Conservation (phyloP, 257 asterid genomes). For the Capsicum baccatum region DNA sequence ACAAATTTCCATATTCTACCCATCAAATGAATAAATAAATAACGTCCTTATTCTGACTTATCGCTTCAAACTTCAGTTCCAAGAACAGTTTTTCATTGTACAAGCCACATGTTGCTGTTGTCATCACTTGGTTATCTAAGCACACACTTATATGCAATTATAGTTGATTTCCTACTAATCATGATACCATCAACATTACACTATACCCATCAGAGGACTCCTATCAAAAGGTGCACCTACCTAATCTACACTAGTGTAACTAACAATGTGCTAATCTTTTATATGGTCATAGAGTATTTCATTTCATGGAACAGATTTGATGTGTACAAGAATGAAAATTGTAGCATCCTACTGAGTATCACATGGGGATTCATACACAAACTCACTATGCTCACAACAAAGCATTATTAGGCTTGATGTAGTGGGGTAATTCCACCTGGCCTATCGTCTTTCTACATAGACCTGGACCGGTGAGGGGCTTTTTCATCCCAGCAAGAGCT, state of each 20-base stretch:
- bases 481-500: not conserved
- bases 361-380: not conserved
- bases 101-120: not conserved
- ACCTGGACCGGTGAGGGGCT: not conserved
- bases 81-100: not conserved
- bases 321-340: conserved; percentile 1
- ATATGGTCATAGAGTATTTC: not conserved
- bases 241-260: not conserved
- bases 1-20: too few relatives aligned
- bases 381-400: not conserved
- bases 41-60: not conserved
- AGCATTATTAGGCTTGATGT: not conserved
- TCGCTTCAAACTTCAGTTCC: conserved; percentile 7
- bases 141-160: not conserved
- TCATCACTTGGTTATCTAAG: not conserved
- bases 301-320: conserved; percentile 15
- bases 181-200: not conserved
- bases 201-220: not conserved
- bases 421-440: not conserved
- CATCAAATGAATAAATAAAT: not conserved
- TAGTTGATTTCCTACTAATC: not conserved
- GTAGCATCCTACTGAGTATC: not conserved
- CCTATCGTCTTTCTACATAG: not conserved
- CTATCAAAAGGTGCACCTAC: not conserved
- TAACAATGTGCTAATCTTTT: not conserved